Percentiles rank a stretch among this genome's conserved stretches.
Conservation (phyloP, 2,329 filamentous ascomycete genomes). For the Diaporthe vaccinii region DNA sequence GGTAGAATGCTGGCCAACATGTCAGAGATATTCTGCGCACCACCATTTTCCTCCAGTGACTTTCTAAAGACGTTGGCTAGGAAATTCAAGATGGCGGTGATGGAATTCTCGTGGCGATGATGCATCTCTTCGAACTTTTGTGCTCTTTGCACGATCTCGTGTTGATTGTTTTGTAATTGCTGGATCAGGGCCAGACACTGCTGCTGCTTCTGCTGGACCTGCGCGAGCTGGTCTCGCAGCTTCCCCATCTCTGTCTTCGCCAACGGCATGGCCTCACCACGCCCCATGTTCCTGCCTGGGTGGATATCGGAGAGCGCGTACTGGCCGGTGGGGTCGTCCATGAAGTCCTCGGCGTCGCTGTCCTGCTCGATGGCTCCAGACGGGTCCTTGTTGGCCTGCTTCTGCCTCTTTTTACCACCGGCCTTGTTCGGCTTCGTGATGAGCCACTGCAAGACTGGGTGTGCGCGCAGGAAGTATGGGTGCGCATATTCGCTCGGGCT, state of each 20-base stretch:
- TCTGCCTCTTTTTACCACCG: conserved; percentile 67
- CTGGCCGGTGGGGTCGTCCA: conserved; percentile 54
- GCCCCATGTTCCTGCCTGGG: conserved; percentile 55
- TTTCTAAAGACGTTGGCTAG: conserved; percentile 96
- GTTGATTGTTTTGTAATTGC: conserved; percentile 86
- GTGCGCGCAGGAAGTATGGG: conserved; percentile 92
- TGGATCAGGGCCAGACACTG: conserved; percentile 87
- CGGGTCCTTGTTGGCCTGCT: conserved; percentile 68
- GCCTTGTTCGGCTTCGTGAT: conserved; percentile 95
- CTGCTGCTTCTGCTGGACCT: conserved; percentile 87
- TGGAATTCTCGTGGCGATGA: conserved; percentile 97
- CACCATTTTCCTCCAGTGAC: conserved; percentile 86
- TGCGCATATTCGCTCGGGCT: conserved; percentile 99
- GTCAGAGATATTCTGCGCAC: conserved; percentile 82
- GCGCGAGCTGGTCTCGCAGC: conserved; percentile 83
- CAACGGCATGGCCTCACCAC: conserved; percentile 62
- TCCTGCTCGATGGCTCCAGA: conserved; percentile 66
- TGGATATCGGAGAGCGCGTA: conserved; percentile 45
- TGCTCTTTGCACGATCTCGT: conserved; percentile 89
- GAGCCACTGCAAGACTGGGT: conserved; percentile 93
- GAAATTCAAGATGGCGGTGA: conserved; percentile 98
- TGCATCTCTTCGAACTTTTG: conserved; percentile 91
- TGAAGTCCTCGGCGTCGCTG: conserved; percentile 73
- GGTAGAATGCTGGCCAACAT: conserved; percentile 85
- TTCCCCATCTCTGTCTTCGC: conserved; percentile 81